phyloP scores from a whole-genome alignment of 2,329 filamentous ascomycete genomes.

The Boeremia exigua region DNA sequence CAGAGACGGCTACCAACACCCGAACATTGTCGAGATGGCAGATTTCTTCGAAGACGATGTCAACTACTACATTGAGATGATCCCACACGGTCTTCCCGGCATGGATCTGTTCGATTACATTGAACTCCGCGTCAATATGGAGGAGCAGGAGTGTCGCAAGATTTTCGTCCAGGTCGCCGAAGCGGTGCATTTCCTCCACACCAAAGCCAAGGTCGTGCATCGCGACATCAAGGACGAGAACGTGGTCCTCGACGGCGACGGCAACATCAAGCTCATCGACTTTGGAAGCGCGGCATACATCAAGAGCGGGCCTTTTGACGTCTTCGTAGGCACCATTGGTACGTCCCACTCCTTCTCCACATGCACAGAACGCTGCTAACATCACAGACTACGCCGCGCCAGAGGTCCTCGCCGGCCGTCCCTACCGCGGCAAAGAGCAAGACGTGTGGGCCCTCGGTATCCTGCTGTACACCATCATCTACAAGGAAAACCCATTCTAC shows the following conservation, averaged over 20 bases:
- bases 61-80: conserved; percentile 99
- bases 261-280: conserved; percentile 95
- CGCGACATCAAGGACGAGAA: conserved; percentile 99
- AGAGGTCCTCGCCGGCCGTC: conserved; percentile 91
- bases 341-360: conserved; percentile 44
- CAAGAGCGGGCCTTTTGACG: conserved; percentile 97
- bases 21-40: conserved; percentile 72
- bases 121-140: conserved; percentile 94
- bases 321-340: conserved; percentile 99
- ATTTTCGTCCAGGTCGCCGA: conserved; percentile 94
- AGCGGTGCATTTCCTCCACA: conserved; percentile 90
- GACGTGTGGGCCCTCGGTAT: conserved; percentile 98
- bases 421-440: conserved; percentile 95
- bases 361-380: not conserved
- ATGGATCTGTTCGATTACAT: conserved; percentile 99
- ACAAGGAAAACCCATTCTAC: conserved; percentile 99
- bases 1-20: conserved; percentile 69
- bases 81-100: conserved; percentile 89
- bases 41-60: conserved; percentile 77
- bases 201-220: conserved; percentile 88
- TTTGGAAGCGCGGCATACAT: conserved; percentile 98
- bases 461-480: conserved; percentile 96
- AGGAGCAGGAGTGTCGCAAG: conserved; percentile 88
- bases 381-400: conserved; percentile 90
- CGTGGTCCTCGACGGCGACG: conserved; percentile 92